Percentiles rank a stretch among this genome's conserved stretches.
Conservation (phyloP, 2,329 filamentous ascomycete species). For the Trichoderma sp. region DNA sequence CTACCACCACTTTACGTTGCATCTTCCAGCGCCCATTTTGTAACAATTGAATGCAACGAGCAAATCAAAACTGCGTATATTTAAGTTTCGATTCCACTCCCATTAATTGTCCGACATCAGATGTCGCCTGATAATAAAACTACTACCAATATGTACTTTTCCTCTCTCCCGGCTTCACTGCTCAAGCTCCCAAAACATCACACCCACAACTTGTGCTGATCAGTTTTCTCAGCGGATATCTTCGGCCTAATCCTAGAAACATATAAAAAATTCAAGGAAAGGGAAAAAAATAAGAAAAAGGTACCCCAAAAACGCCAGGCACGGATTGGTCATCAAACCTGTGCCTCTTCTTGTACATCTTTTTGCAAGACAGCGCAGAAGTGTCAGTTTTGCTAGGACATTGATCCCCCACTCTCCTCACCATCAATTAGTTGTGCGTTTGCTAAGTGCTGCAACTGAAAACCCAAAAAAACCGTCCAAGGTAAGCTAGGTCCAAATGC, state of each 20-base stretch:
- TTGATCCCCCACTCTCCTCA: not conserved
- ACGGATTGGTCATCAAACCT: not conserved
- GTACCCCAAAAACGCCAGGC: slow-evolving; percentile 12
- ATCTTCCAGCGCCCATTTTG: too few species aligned
- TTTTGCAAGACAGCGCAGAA: not conserved
- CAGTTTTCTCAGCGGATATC: slow-evolving; percentile 9
- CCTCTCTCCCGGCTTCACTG: not conserved
- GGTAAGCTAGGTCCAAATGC: slow-evolving; percentile 25
- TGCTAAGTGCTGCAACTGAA: slow-evolving; percentile 4
- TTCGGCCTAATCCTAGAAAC: slow-evolving; percentile 17
- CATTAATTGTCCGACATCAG: not conserved
- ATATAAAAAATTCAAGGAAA: not conserved
- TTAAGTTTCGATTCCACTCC: not conserved
- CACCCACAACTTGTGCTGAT: slow-evolving; percentile 9
- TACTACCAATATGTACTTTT: slow-evolving; percentile 1
- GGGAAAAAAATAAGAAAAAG: not conserved
- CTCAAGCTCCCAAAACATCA: not conserved
- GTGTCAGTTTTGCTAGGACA: not conserved
- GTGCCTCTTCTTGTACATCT: slow-evolving; percentile 4
- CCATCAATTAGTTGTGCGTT: slow-evolving; percentile 3
- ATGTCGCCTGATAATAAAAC: not conserved
- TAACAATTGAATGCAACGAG: not conserved
- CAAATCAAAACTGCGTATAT: not conserved
- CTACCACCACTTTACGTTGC: too few species aligned
- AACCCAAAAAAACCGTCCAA: slow-evolving; percentile 22